Evolutionary conservation across 2,329 filamentous ascomycete genomes (phyloP).

Genomic region (Phoma sp.): DNA sequence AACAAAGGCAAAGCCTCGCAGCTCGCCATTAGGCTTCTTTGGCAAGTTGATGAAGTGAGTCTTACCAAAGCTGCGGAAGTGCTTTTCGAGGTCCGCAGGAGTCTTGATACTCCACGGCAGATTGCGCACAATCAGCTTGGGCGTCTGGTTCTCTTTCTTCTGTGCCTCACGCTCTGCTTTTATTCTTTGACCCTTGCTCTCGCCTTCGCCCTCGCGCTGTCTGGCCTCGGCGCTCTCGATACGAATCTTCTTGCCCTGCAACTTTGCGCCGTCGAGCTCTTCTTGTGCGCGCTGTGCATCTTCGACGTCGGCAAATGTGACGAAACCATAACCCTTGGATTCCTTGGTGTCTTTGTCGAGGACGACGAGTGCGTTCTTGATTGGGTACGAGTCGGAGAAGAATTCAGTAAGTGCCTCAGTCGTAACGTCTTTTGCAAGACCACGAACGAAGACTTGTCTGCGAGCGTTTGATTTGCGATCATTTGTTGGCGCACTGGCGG

Average conservation of each 20-base stretch:
- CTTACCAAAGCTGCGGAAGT: slow-evolving; percentile 90
- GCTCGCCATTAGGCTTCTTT: slow-evolving; percentile 69
- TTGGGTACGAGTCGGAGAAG: slow-evolving; percentile 92
- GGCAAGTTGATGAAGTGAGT: slow-evolving; percentile 88
- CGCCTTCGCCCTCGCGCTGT: slow-evolving; percentile 64
- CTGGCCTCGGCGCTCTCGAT: slow-evolving; percentile 89
- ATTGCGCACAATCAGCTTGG: slow-evolving; percentile 89
- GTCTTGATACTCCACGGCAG: slow-evolving; percentile 95
- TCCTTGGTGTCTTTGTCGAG: slow-evolving; percentile 82
- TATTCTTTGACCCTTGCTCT: slow-evolving; percentile 54
- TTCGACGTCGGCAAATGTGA: slow-evolving; percentile 92
- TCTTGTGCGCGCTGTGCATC: slow-evolving; percentile 83
- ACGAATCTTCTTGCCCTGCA: slow-evolving; percentile 81
- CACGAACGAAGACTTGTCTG: slow-evolving; percentile 79
- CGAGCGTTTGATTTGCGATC: slow-evolving; percentile 51
- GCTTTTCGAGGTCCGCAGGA: slow-evolving; percentile 75
- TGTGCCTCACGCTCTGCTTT: slow-evolving; percentile 73
- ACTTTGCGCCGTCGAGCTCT: slow-evolving; percentile 77
- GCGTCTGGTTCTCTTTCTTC: slow-evolving; percentile 69
- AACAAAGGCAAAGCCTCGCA: slow-evolving; percentile 92
- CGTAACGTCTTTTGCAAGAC: slow-evolving; percentile 78
- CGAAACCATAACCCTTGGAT: slow-evolving; percentile 93
- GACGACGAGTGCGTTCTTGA: slow-evolving; percentile 96
- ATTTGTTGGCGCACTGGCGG: slow-evolving; percentile 18
- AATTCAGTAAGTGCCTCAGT: slow-evolving; percentile 82